Evolutionary conservation across 2,329 filamentous ascomycete species (phyloP), one percentile per base, ranked within the genome.

Genomic region (Talaromyces sp.): DNA sequence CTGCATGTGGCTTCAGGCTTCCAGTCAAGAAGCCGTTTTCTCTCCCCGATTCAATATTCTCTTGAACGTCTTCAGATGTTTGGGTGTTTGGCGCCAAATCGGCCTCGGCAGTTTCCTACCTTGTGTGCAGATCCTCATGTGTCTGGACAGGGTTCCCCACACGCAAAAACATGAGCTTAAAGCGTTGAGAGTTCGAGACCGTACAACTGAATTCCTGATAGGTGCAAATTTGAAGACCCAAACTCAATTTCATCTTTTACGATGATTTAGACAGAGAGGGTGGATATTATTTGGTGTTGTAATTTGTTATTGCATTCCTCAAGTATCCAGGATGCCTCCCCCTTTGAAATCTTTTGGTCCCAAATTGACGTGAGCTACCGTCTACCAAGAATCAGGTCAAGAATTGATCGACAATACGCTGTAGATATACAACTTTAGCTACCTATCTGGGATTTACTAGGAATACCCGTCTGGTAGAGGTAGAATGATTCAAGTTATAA

Each of bases 171-270:
- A 24, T 49, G 45, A 49, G 47, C 47, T n/a, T 50, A 50, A 50
- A 50, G 14, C 9, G 8, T 31, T 50, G 47, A 31, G 13, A 27
- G 3, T 31, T 31, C 24, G 47, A 31, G 47, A 16, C 14, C 24
- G 24, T 50, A 33, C n/a, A 31, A 13, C 49, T n/a, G 13, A 69
- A 69, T 50, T 50, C 24, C 47, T 31, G 24, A 27, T 50, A 50
- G 47, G 47, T 27, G 22, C 22, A 14, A 50, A 31, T 27, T 16
- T 24, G 13, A 27, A 24, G 22, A 31, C 2, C 13, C 1, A 24
- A 50, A 50, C 22, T 50, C 47, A 31, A 16, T 27, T 13, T 3
- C 16, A 49, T 49, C 19, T 9, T 24, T 49, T 14, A 49, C 45
- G 22, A 49, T 13, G 45, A 49, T 16, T 14, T 49, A 22, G 47